These are phyloP conservation scores for Saksenaea oblongispora DNA, from an alignment of 371 early-diverging fungal species.

Conservation along the genomic window DNA sequence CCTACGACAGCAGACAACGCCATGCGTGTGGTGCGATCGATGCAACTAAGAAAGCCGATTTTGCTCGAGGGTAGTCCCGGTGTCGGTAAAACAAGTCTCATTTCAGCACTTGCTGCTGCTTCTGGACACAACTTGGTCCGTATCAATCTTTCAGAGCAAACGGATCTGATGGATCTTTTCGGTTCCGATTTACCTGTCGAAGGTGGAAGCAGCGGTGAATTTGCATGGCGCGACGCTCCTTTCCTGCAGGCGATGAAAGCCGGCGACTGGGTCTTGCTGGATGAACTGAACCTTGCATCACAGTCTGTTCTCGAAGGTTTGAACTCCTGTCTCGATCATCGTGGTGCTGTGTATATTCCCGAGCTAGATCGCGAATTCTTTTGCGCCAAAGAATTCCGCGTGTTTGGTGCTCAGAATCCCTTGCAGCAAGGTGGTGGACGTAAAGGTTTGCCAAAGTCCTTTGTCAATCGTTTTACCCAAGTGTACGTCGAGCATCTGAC, in stretches of 20 bases:
- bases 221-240: slow-evolving; percentile 97
- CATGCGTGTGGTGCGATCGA: slow-evolving; percentile 91
- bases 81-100: slow-evolving; percentile 97
- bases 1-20: slow-evolving; percentile 91
- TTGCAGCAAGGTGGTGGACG: slow-evolving; percentile 97
- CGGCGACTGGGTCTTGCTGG: slow-evolving; percentile 98
- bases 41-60: slow-evolving; percentile 93
- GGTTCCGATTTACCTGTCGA: slow-evolving; percentile 98
- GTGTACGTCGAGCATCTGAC: slow-evolving; percentile 89
- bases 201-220: slow-evolving; percentile 83
- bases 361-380: slow-evolving; percentile 89
- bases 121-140: slow-evolving; percentile 88
- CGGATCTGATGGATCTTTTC: slow-evolving; percentile 99
- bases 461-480: slow-evolving; percentile 97
- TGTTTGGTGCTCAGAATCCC: slow-evolving; percentile 99
- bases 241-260: slow-evolving; percentile 95
- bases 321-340: slow-evolving; percentile 98
- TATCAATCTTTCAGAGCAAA: slow-evolving; percentile 99
- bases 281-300: slow-evolving; percentile 99
- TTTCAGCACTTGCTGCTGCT: slow-evolving; percentile 83
- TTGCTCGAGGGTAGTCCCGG: slow-evolving; percentile 98
- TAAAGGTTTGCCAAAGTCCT: slow-evolving; percentile 98
- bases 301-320: slow-evolving; percentile 99
- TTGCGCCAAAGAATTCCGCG: slow-evolving; percentile 83
- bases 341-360: slow-evolving; percentile 93